Percentiles rank a stretch among this genome's conserved stretches.
Evolutionary conservation across 208 protist genomes (phyloP).

Genomic region (Jaenimonas drosophilae): DNA sequence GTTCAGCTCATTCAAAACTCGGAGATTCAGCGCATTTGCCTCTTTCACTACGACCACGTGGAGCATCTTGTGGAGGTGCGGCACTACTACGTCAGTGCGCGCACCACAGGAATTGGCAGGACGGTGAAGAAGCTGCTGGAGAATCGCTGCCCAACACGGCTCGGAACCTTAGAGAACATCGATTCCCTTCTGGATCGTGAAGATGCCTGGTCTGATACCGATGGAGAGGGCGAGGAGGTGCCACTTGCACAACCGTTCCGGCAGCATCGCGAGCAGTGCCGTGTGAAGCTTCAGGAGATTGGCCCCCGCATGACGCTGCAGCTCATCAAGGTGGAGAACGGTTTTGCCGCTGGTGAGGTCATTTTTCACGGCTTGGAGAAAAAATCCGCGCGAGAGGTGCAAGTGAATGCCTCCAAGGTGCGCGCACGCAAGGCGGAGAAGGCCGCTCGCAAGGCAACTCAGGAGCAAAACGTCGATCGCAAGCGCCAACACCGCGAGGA

Average conservation of each 20-base stretch:
- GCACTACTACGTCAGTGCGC: conserved; percentile 83
- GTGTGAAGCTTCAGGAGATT: conserved; percentile 88
- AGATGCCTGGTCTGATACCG: conserved; percentile 83
- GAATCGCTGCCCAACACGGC: conserved; percentile 66
- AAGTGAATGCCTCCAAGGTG: conserved; percentile 60
- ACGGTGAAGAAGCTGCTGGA: conserved; percentile 86
- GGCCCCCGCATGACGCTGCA: conserved; percentile 86
- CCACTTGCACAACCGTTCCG: conserved; percentile 78
- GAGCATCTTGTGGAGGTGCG: conserved; percentile 82
- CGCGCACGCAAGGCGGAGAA: conserved; percentile 53
- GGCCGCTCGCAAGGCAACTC: conserved; percentile 56
- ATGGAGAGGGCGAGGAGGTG: conserved; percentile 88
- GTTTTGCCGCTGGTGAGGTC: conserved; percentile 78
- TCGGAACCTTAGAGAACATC: conserved; percentile 67
- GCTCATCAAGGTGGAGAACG: conserved; percentile 86
- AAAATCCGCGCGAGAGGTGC: conserved; percentile 58
- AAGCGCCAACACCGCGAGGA: conserved; percentile 47
- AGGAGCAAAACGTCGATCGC: conserved; percentile 75
- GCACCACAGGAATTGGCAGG: conserved; percentile 60
- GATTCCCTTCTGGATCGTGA: conserved; percentile 77
- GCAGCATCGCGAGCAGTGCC: conserved; percentile 80
- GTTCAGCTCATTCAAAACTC: conserved; percentile 70
- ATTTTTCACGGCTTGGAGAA: conserved; percentile 65
- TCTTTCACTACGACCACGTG: conserved; percentile 86
- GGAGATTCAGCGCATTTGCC: conserved; percentile 76